Evolutionary conservation across 1,284 basidiomycete species (phyloP).

Genomic region (Ceratobasidium sp.): DNA sequence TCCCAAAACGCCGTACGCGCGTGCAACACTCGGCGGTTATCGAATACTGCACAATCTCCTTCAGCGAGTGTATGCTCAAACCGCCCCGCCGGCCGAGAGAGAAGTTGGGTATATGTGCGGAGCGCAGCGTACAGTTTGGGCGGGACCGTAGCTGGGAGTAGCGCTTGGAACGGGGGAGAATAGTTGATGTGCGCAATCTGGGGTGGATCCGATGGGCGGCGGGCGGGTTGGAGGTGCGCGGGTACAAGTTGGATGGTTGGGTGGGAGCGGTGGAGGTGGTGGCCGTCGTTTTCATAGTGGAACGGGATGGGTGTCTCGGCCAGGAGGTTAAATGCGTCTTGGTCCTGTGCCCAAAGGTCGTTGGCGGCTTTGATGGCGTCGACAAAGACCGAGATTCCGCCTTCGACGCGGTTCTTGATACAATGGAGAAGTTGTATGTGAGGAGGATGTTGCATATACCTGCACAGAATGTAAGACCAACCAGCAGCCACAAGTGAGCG

Average conservation of each 20-base stretch:
- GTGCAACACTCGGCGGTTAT: constrained; percentile 94
- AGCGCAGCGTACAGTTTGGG: constrained; percentile 76
- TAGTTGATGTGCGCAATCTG: constrained; percentile 83
- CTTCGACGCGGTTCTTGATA: constrained; percentile 83
- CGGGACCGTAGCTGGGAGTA: constrained; percentile 67
- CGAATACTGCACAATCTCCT: constrained; percentile 92
- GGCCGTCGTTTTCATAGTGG: constrained; percentile 92
- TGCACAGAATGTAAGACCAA: constrained; percentile 55
- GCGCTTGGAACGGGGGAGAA: constrained; percentile 95
- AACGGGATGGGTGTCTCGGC: constrained; percentile 78
- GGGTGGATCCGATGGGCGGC: constrained; percentile 48
- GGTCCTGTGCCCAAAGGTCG: constrained; percentile 65
- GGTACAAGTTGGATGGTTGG: constrained; percentile 79
- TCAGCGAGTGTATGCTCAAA: constrained; percentile 80
- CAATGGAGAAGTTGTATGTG: constrained; percentile 94
- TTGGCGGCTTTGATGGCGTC: constrained; percentile 81
- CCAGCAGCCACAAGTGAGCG: background rate
- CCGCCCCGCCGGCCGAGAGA: constrained; percentile 68
- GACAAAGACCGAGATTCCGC: constrained; percentile 90
- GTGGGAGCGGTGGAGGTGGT: constrained; percentile 85
- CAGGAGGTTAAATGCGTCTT: constrained; percentile 72
- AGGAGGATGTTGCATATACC: constrained; percentile 90
- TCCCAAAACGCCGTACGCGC: constrained; percentile 81
- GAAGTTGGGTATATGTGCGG: constrained; percentile 68
- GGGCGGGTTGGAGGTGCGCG: constrained; percentile 45